These are phyloP conservation scores for Pyronema omphalodes DNA, from an alignment of 495 filamentous ascomycete genomes.

Conservation along the genomic window DNA sequence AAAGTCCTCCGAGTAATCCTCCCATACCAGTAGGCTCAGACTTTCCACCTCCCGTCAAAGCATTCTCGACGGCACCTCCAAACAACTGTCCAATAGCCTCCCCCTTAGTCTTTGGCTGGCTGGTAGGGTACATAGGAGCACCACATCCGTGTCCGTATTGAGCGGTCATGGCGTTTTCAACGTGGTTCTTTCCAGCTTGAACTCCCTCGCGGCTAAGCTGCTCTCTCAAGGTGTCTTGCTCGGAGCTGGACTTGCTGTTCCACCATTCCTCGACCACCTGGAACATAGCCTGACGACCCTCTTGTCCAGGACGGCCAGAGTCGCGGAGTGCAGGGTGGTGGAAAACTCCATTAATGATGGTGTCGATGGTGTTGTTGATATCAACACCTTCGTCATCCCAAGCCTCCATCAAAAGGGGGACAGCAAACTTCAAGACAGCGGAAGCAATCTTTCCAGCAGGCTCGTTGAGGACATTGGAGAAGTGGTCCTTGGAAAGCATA, in stretches of 20 bases:
- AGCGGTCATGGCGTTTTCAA: slow-evolving; percentile 49
- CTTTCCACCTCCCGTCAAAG: slow-evolving; percentile 9
- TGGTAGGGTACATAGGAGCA: slow-evolving; percentile 40
- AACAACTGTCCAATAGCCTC: slow-evolving; percentile 12
- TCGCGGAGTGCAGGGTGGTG: slow-evolving; percentile 66
- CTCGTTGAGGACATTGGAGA: slow-evolving; percentile 72
- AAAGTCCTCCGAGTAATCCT: slow-evolving; percentile 14
- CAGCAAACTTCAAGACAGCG: slow-evolving; percentile 57
- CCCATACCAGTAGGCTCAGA: slow-evolving; percentile 5
- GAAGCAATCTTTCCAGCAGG: slow-evolving; percentile 67
- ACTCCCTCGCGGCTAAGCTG: slow-evolving; percentile 65
- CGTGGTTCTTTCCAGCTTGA: slow-evolving; percentile 51
- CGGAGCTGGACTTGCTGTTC: slow-evolving; percentile 40
- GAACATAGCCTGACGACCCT: slow-evolving; percentile 64
- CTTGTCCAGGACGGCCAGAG: slow-evolving; percentile 38
- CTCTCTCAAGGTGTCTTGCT: slow-evolving; percentile 43
- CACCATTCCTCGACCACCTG: slow-evolving; percentile 63
- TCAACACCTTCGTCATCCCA: slow-evolving; percentile 65
- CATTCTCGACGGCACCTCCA: slow-evolving; percentile 12
- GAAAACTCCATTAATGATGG: slow-evolving; percentile 64
- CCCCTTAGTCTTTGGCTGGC: slow-evolving; percentile 25
- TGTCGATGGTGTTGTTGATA: slow-evolving; percentile 43
- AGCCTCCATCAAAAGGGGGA: slow-evolving; percentile 67
- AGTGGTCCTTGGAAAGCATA: slow-evolving; percentile 94
- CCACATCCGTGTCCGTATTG: slow-evolving; percentile 76